Base-by-base conservation (phyloP, 192 early-diverging fungal genomes). In the Jimgerdemannia lactiflua region DNA sequence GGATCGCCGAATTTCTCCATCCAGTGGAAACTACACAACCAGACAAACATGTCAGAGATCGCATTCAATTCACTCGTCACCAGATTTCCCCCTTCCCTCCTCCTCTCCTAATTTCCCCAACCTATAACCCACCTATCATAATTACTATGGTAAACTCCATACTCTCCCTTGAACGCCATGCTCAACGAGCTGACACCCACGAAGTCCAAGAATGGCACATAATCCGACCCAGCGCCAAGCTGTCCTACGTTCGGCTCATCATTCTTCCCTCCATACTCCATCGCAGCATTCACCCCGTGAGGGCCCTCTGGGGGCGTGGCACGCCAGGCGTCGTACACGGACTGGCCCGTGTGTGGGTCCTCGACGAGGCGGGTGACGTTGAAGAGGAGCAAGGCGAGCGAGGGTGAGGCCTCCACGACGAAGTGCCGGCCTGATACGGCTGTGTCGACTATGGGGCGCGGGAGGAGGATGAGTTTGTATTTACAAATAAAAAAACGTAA, bases 1-100 rank as follows among this genome's bases (percentile, higher is more conserved):
- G 86, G 83, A 69, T 91, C 89, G 17, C 87, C 77, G 77, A 84
- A 88, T 43, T 86, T 75, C 9, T 80, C 73, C 84, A 91, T 89
- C 78, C 89, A 87, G 43, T 85, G 76, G 69, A 87, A 77, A 66
- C 85, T 59, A 14, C 14, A 59, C 6, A 29, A 29, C 29, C 29
- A 29, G 1, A 29, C 29, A 29, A 29, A 29, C 29, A 29, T 29
- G 29, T 29, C 29, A 29, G 29, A 29, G 29, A 29, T 29, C 29
- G 29, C 29, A 29, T 29, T 29, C 29, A 29, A 29, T 29, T 29
- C 29, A 1, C 29, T 29, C 29, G 29, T 29, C 1, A 29, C 29
- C 29, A 29, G 29, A 39, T 10, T 63, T 17, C 63, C 17, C 11
- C 29, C 4, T 70, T 70, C 29, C 4, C n/a, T 70, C 18, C 4